Evolutionary conservation across 2,329 filamentous ascomycete species (phyloP).

Genomic region (Pyrenochaeta sp.): DNA sequence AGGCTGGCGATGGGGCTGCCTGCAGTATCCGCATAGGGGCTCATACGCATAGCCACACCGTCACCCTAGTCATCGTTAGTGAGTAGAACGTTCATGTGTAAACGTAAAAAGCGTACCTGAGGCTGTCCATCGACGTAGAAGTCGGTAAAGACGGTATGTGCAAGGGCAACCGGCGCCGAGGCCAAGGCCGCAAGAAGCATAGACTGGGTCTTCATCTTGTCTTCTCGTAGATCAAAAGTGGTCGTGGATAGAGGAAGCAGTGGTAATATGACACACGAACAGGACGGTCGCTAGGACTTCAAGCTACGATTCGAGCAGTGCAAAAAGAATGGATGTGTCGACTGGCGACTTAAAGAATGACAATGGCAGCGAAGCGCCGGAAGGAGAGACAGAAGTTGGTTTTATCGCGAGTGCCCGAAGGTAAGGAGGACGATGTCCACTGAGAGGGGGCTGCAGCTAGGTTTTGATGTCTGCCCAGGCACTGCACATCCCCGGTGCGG

Average conservation of each 20-base stretch:
- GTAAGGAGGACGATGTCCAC: constrained; percentile 31
- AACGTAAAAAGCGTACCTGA: constrained; percentile 28
- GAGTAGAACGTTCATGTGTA: neutral
- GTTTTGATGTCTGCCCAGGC: constrained; percentile 34
- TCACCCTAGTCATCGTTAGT: constrained; percentile 64
- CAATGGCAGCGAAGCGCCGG: constrained; percentile 35
- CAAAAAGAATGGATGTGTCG: constrained; percentile 46
- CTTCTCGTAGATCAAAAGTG: constrained; percentile 4
- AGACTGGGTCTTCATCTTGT: constrained; percentile 46
- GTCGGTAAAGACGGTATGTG: constrained; percentile 49
- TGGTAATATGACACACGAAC: constrained; percentile 36
- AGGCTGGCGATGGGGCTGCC: constrained; percentile 68
- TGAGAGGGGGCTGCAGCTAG: constrained; percentile 18
- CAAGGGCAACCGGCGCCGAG: constrained; percentile 41
- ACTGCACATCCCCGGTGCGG: constrained; percentile 16
- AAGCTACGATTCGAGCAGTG: constrained; percentile 13
- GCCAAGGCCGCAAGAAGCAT: constrained; percentile 44
- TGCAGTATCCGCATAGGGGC: constrained; percentile 59
- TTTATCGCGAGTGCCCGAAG: constrained; percentile 28
- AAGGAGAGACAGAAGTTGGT: constrained; percentile 46
- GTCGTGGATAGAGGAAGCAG: constrained; percentile 8
- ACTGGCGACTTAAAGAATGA: constrained; percentile 50
- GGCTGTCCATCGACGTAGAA: constrained; percentile 45
- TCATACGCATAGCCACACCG: constrained; percentile 76
- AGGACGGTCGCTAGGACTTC: constrained; percentile 45